Evolutionary conservation across 805 yeast species (phyloP).

Genomic region (Lipomyces spencermartinsiae): DNA sequence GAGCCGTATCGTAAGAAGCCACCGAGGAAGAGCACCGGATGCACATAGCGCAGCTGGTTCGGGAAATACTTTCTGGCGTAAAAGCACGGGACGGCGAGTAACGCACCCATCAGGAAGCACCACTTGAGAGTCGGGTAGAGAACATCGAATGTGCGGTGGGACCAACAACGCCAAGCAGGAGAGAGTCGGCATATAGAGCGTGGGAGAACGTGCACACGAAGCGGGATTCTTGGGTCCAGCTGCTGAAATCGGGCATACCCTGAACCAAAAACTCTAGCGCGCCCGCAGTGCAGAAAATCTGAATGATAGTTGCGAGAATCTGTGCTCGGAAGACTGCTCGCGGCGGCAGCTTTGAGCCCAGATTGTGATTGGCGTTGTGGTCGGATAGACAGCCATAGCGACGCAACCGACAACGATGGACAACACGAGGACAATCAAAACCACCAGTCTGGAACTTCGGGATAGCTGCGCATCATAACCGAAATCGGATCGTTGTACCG

Average conservation of each 20-base stretch:
- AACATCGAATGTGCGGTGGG: slow-evolving; percentile 63
- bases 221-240: slow-evolving; percentile 50
- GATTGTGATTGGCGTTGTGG: slow-evolving; percentile 64
- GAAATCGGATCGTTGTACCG: slow-evolving; percentile 47
- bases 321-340: slow-evolving; percentile 63
- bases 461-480: slow-evolving; percentile 60
- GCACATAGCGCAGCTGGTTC: slow-evolving; percentile 52
- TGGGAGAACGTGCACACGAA: slow-evolving; percentile 57
- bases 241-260: slow-evolving; percentile 52
- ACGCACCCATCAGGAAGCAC: slow-evolving; percentile 67
- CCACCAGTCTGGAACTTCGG: slow-evolving; percentile 81
- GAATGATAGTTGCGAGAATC: slow-evolving; percentile 52
- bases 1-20: slow-evolving; percentile 30
- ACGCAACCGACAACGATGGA: slow-evolving; percentile 46
- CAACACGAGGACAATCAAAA: slow-evolving; percentile 55
- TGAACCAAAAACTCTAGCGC: slow-evolving; percentile 46
- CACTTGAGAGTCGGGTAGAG: slow-evolving; percentile 61
- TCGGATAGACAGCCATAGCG: slow-evolving; percentile 50
- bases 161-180: slow-evolving; percentile 70
- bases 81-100: slow-evolving; percentile 54
- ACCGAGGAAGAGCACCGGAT: slow-evolving; percentile 69
- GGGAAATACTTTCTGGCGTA: slow-evolving; percentile 18
- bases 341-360: slow-evolving; percentile 71
- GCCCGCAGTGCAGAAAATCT: slow-evolving; percentile 52
- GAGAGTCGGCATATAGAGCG: slow-evolving; percentile 60